Evolutionary conservation across 1,139 yeast species (phyloP).

Genomic region (Taphrina sp.): DNA sequence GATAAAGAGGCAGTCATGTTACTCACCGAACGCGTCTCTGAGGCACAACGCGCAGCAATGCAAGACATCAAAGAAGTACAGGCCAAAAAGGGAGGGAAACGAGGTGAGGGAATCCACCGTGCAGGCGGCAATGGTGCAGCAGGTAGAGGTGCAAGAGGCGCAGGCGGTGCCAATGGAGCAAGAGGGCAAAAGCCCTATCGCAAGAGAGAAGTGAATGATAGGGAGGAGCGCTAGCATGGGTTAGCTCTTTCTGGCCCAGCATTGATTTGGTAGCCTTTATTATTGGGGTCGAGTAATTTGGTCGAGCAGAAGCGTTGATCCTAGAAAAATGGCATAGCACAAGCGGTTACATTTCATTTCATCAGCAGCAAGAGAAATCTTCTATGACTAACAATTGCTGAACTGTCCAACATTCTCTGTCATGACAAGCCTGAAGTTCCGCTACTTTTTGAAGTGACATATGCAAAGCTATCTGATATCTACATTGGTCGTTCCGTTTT

Average conservation of each 20-base stretch:
- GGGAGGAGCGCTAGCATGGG: slow-evolving; percentile 8
- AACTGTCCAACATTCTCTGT: too few relatives aligned
- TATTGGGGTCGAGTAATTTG: slow-evolving; percentile 1
- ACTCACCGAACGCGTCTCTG: slow-evolving; percentile 81
- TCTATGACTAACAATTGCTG: not conserved
- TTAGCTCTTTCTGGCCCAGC: not conserved
- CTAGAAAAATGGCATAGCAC: not conserved
- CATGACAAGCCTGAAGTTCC: too few relatives aligned
- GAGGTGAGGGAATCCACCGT: slow-evolving; percentile 44
- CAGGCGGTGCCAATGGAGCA: slow-evolving; percentile 38
- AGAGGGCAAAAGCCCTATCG: slow-evolving; percentile 36
- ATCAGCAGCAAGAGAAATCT: not conserved
- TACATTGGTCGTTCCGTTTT: too few relatives aligned
- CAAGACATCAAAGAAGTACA: slow-evolving; percentile 77
- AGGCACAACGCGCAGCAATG: slow-evolving; percentile 87
- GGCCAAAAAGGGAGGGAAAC: slow-evolving; percentile 49
- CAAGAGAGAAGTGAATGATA: slow-evolving; percentile 13
- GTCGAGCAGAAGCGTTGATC: not conserved
- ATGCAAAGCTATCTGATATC: too few relatives aligned
- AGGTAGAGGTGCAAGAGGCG: too few relatives aligned
- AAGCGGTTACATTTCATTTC: not conserved
- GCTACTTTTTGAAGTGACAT: too few relatives aligned
- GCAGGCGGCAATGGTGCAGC: slow-evolving; percentile 27
- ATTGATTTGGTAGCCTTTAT: not conserved
- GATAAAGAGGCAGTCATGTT: slow-evolving; percentile 75